Evolutionary conservation across 2,329 filamentous ascomycete genomes (phyloP), one percentile per base, ranked within the genome.

Genomic region (Curvularia lunata): DNA sequence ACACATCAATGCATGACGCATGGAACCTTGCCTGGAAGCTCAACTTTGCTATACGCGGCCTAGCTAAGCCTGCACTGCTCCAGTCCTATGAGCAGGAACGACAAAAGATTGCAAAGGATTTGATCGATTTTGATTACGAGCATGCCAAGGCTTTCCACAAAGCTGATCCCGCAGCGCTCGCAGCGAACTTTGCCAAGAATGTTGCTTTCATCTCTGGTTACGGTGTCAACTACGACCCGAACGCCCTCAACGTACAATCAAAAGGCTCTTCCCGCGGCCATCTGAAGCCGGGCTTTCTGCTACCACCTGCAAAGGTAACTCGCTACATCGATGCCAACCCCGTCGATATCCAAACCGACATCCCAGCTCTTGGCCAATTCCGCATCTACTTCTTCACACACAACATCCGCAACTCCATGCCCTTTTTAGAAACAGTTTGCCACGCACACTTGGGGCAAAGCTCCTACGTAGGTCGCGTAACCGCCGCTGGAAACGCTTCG

Each of bases 301-400:
- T 90, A 25, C 84, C 87, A 3, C 90, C 90, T 2, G 87, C 87
- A 40, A 89, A 86, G 75, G 89, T 88, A 18, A 90, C 88, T 0
- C 84, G 90, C 27, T 92, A 89, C 70, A 84, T 92, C 50, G 90
- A 93, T 75, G 87, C 89, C 3, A 93, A 92, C 67, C 90, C 90
- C 0, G 86, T 93, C 41, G 88, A 92, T 65, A 79, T 92, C 27
- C 89, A 93, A 71, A 85, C 91, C 5, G 90, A 92, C 68, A 90
- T 92, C 43, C 90, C 90, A 1, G 85, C 91, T 75, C 80, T 92
- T 5, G 88, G 90, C 25, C 90, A 93, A 69, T 93, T 92, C 79
- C 84, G 88, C 48, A 84, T 92, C 45, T 92, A 90, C 73, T 83
- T 92, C 59, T 84, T 93, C 59, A 84, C 86, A 59, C 86, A 85